A percentile compares a stretch with the other conserved stretches of the same genome.
These are phyloP conservation scores for Oxalis stricta DNA, from an alignment of 441 rosid genomes.

Conservation along the genomic window DNA sequence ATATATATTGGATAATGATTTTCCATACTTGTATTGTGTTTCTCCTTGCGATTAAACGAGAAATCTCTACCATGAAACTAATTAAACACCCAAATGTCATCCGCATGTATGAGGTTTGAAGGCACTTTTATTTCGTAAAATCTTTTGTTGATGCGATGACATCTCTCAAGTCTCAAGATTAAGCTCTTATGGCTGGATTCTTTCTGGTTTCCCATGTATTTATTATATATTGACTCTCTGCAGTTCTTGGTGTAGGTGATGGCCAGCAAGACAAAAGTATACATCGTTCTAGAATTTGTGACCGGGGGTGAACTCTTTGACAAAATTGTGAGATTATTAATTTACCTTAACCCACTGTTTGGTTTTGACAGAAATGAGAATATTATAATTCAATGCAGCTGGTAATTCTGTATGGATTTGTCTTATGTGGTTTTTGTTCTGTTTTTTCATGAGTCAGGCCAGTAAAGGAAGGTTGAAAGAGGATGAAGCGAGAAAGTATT, in stretches of 20 bases:
- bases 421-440: slow-evolving; percentile 2
- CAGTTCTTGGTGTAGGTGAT: slow-evolving; percentile 53
- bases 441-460: slow-evolving; percentile 35
- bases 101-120: slow-evolving; percentile 83
- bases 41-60: slow-evolving; percentile 69
- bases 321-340: slow-evolving; percentile 63
- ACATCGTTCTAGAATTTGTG: slow-evolving; percentile 82
- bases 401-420: background rate
- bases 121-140: background rate
- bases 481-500: slow-evolving; percentile 87
- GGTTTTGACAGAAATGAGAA: background rate
- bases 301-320: slow-evolving; percentile 98
- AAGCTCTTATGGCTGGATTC: too few species aligned
- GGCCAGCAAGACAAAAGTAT: slow-evolving; percentile 96
- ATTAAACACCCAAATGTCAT: slow-evolving; percentile 91
- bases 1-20: too few species aligned
- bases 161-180: background rate
- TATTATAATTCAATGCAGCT: background rate
- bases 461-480: slow-evolving; percentile 86
- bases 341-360: slow-evolving; percentile 1
- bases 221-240: slow-evolving; percentile 5
- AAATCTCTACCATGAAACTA: slow-evolving; percentile 87
- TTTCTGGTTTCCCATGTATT: background rate
- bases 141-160: background rate
- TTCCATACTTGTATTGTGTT: background rate